Percentiles rank a stretch among this genome's conserved stretches.
Evolutionary conservation across 2,329 filamentous ascomycete genomes (phyloP).

Genomic region (Dactylellina leptospora): DNA sequence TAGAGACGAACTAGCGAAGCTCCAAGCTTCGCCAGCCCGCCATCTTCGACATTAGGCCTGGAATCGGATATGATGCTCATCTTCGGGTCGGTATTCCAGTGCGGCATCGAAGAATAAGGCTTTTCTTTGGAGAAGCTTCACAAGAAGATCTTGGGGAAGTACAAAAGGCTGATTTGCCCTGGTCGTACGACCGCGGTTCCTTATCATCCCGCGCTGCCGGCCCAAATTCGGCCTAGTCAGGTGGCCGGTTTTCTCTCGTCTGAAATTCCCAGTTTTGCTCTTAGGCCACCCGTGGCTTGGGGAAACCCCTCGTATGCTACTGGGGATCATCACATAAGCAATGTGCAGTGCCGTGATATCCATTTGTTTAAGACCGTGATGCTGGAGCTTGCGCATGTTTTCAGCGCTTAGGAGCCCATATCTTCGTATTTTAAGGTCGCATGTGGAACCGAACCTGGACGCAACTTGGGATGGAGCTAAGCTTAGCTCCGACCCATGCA

Average conservation of each 20-base stretch:
- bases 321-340: conserved; percentile 41
- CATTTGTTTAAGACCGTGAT: conserved; percentile 12
- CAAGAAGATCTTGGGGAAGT: conserved; percentile 14
- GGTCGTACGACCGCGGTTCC: conserved; percentile 49
- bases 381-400: conserved; percentile 15
- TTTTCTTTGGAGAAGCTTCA: conserved; percentile 14
- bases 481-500: conserved; percentile 29
- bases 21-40: conserved; percentile 10
- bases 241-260: conserved; percentile 42
- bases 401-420: conserved; percentile 16
- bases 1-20: conserved; percentile 13
- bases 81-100: not conserved
- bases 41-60: conserved; percentile 9
- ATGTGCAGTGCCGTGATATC: conserved; percentile 46
- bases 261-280: conserved; percentile 50
- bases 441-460: not conserved
- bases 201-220: conserved; percentile 53
- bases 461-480: conserved; percentile 28
- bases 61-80: conserved; percentile 6
- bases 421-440: not conserved
- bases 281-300: conserved; percentile 24
- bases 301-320: conserved; percentile 28
- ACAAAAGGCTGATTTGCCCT: conserved; percentile 34
- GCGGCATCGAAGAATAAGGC: conserved; percentile 15
- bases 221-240: conserved; percentile 53